Percentiles rank a stretch among this genome's conserved stretches.
phyloP scores from a whole-genome alignment of 78 protist species.

The Chrysochromulina tobinii region DNA sequence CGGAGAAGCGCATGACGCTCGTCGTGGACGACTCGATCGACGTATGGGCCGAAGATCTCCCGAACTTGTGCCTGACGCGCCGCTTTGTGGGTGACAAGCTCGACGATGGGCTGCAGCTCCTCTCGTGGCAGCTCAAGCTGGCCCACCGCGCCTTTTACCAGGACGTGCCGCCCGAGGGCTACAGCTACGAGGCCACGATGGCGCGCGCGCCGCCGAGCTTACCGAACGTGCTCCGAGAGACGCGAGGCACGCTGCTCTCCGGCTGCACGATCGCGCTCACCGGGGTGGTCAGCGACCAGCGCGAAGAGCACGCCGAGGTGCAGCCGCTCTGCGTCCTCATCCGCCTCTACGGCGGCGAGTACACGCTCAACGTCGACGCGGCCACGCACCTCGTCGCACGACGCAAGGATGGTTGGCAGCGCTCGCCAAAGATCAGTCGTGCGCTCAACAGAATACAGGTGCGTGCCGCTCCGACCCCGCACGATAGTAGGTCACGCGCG shows the following conservation, averaged over 20 bases:
- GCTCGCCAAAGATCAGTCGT: background rate
- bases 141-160: background rate
- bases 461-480: too few species aligned
- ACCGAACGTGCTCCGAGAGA: background rate
- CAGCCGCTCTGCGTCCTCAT: background rate
- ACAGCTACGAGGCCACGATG: too few species aligned
- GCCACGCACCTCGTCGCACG: slow-evolving; percentile 7
- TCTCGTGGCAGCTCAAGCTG: background rate
- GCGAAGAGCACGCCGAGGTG: background rate
- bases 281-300: background rate
- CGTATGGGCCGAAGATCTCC: background rate
- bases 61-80: background rate
- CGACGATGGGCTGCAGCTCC: background rate
- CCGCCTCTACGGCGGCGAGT: background rate
- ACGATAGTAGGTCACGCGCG: too few species aligned
- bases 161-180: too few species aligned
- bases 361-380: background rate
- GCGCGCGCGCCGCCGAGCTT: background rate
- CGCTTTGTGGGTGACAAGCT: background rate
- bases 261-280: background rate
- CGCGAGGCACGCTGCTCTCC: background rate
- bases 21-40: background rate
- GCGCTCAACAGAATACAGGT: background rate
- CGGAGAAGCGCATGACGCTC: background rate
- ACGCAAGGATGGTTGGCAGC: background rate